A percentile compares a stretch with the other conserved stretches of the same genome.
phyloP scores from a whole-genome alignment of 257 asterid species.

The Nyctanthes arbortristis region DNA sequence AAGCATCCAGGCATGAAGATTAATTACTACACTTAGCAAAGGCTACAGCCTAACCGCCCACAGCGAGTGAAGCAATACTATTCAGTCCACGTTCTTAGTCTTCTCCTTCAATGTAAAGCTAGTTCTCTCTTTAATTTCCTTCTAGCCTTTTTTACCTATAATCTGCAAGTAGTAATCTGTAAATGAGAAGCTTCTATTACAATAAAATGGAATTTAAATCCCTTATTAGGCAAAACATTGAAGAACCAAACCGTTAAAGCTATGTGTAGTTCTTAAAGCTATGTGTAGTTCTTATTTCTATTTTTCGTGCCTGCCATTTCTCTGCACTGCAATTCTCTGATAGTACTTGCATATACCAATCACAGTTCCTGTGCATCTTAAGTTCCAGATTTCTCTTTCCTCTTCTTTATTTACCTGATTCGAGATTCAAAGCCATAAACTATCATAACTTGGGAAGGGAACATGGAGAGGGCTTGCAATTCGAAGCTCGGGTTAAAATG shows the following conservation, averaged over 20 bases:
- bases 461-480: slow-evolving; percentile 17
- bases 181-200: slow-evolving; percentile 14
- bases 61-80: no score
- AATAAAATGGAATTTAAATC: slow-evolving; percentile 21
- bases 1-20: background rate
- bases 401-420: background rate
- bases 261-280: no score
- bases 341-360: background rate
- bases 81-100: slow-evolving; percentile 4
- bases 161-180: slow-evolving; percentile 8
- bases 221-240: slow-evolving; percentile 11
- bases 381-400: background rate
- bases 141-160: slow-evolving; percentile 19
- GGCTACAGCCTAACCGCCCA: slow-evolving; percentile 11
- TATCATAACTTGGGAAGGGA: background rate
- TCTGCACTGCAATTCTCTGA: slow-evolving; percentile 22
- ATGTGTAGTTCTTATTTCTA: slow-evolving; percentile 2
- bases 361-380: background rate
- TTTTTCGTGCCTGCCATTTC: slow-evolving; percentile 1
- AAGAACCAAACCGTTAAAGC: slow-evolving; percentile 22
- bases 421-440: background rate
- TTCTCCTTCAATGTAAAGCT: slow-evolving; percentile 27
- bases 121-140: slow-evolving; percentile 14
- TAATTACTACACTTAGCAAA: background rate
- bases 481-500: background rate